Conservation (phyloP, 768 basidiomycete genomes). For the Crassisporium funariophilum region DNA sequence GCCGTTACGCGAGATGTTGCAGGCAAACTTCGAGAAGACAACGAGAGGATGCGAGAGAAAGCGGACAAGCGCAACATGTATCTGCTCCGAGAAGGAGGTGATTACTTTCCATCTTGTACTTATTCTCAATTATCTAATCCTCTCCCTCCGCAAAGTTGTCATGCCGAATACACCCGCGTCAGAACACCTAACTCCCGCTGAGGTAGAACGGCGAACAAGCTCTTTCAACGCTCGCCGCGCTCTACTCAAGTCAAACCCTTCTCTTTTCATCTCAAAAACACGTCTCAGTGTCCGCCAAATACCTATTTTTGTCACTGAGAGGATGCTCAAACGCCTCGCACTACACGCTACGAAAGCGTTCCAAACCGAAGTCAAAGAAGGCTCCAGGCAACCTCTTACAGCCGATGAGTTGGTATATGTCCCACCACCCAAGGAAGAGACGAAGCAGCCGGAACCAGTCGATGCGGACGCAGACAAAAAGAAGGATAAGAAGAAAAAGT, state of each 20-base stretch:
- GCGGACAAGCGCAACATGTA: constrained; percentile 96
- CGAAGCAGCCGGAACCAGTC: not conserved
- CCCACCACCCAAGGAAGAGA: not conserved
- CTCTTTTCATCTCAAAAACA: constrained; percentile 91
- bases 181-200: constrained; percentile 63
- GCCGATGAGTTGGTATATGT: constrained; percentile 62
- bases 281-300: constrained; percentile 94
- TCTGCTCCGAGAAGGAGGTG: constrained; percentile 94
- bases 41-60: constrained; percentile 83
- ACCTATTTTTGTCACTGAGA: constrained; percentile 88
- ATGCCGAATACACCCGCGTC: constrained; percentile 87
- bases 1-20: constrained; percentile 93
- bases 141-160: constrained; percentile 63
- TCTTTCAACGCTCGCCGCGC: constrained; percentile 86
- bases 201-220: constrained; percentile 81
- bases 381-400: constrained; percentile 58
- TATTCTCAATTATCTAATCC: constrained; percentile 5
- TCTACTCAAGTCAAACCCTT: constrained; percentile 88
- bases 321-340: constrained; percentile 85
- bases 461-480: constrained; percentile 49
- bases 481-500: constrained; percentile 37
- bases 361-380: constrained; percentile 72
- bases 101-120: constrained; percentile 24
- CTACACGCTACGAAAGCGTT: constrained; percentile 80
- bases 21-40: constrained; percentile 83